Percentiles rank a stretch among this genome's conserved stretches.
Conservation (phyloP, 164 flowering plant species). For the Liriodendron chinense region DNA sequence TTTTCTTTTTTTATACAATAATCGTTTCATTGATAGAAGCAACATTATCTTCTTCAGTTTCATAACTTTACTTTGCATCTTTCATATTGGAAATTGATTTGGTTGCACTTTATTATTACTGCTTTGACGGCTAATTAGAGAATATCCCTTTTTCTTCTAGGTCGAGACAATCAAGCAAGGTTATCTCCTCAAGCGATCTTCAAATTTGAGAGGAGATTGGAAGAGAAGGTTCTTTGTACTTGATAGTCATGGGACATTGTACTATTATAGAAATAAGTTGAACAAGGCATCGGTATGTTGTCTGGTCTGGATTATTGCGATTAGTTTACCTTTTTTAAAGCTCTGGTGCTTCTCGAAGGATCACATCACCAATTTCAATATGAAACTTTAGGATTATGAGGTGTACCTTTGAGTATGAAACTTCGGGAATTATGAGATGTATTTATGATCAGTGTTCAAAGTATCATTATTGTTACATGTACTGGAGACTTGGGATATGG, state of each 20-base stretch:
- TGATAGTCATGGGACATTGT: constrained; percentile 74
- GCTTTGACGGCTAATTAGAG: not conserved
- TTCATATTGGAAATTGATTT: not conserved
- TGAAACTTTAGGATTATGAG: not conserved
- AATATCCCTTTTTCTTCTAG: constrained; percentile 26
- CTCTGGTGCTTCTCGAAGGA: not conserved
- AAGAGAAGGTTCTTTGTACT: constrained; percentile 93
- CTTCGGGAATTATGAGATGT: not conserved
- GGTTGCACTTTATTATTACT: not conserved
- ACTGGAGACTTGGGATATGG: too few species aligned
- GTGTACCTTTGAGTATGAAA: not conserved
- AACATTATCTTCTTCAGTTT: too few species aligned
- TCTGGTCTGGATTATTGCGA: not conserved
- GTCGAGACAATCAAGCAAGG: constrained; percentile 88
- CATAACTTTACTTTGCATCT: too few species aligned
- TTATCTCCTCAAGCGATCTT: constrained; percentile 76
- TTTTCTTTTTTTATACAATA: not conserved
- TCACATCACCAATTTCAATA: not conserved
- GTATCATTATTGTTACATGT: too few species aligned
- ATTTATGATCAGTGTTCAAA: not conserved
- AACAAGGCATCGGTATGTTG: constrained; percentile 44
- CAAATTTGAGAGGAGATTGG: constrained; percentile 81
- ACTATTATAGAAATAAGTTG: constrained; percentile 61
- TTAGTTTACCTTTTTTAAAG: not conserved
- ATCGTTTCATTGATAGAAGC: too few species aligned